These are phyloP conservation scores for Neonectria faginata DNA, from an alignment of 2,329 filamentous ascomycete genomes.

Conservation along the genomic window DNA sequence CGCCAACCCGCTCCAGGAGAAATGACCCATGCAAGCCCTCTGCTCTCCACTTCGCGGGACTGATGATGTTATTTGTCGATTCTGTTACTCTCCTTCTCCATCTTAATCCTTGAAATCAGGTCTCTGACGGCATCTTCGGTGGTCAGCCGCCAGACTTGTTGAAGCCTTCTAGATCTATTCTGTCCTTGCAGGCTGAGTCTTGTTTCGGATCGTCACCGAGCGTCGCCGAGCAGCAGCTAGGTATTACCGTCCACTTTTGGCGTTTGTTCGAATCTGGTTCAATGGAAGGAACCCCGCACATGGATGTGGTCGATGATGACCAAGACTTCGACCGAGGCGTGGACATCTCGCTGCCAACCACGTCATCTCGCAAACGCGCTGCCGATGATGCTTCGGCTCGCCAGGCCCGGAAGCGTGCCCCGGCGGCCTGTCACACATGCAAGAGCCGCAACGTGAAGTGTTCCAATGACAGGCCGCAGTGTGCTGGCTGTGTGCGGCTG, in stretches of 20 bases:
- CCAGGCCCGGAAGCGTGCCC: conserved; percentile 12
- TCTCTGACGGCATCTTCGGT: conserved; percentile 8
- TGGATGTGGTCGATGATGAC: conserved; percentile 1
- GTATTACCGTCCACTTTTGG: background rate
- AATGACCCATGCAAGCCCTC: background rate
- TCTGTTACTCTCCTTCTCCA: background rate
- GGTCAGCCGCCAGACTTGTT: background rate
- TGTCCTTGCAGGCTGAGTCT: background rate
- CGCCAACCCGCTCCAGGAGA: background rate
- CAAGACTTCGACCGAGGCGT: background rate
- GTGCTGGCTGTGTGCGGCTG: conserved; percentile 13
- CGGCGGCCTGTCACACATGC: conserved; percentile 20
- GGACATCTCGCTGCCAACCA: background rate
- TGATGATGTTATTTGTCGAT: background rate
- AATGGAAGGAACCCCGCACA: conserved; percentile 19
- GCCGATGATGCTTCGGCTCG: conserved; percentile 4
- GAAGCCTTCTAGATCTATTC: background rate
- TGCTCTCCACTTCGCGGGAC: background rate
- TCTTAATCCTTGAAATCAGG: background rate
- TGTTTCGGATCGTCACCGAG: background rate
- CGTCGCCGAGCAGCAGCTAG: background rate
- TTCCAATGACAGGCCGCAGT: conserved; percentile 19
- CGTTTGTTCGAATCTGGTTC: background rate
- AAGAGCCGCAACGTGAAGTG: conserved; percentile 26
- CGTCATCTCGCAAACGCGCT: conserved; percentile 18